Conservation (phyloP, 331 rosid species). For the Arachis monticola region DNA sequence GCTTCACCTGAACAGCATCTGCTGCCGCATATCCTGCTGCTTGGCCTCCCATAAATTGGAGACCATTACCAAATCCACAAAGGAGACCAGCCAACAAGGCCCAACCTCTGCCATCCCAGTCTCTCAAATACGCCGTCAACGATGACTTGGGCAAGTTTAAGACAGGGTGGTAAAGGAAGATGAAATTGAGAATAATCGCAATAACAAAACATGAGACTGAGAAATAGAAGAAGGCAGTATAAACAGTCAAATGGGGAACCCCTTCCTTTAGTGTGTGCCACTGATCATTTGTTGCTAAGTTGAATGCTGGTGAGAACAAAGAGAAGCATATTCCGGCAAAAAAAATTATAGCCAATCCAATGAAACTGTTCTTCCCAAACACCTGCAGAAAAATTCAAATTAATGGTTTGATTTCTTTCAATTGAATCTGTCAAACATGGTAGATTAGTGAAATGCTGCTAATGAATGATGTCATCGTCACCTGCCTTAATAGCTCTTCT, state of each 20-base stretch:
- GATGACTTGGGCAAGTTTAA: constrained; percentile 70
- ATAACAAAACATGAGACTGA: constrained; percentile 71
- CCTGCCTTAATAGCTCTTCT: constrained; percentile 78
- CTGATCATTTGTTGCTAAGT: constrained; percentile 93
- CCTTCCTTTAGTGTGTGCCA: constrained; percentile 76
- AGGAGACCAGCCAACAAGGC: constrained; percentile 83
- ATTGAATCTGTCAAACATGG: neutral
- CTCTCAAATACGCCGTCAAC: constrained; percentile 65
- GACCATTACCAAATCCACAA: constrained; percentile 93
- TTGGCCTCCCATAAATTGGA: constrained; percentile 95
- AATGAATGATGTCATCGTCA: neutral
- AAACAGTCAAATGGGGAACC: constrained; percentile 80
- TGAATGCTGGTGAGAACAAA: constrained; percentile 90
- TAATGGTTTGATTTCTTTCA: constrained; percentile 10
- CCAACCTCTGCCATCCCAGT: constrained; percentile 94
- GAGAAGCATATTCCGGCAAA: constrained; percentile 85
- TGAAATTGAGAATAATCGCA: constrained; percentile 70
- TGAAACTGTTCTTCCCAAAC: constrained; percentile 64
- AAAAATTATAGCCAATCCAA: constrained; percentile 69
- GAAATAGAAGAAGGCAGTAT: constrained; percentile 85
- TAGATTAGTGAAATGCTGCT: constrained; percentile 14
- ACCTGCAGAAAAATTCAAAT: constrained; percentile 56
- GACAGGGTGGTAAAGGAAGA: constrained; percentile 75
- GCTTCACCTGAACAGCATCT: constrained; percentile 84
- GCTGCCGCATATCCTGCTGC: constrained; percentile 99